Percentiles rank a stretch among this genome's conserved stretches.
These are phyloP conservation scores for Colletotrichum coccodes DNA, from an alignment of 2,329 filamentous ascomycete genomes.

Conservation along the genomic window DNA sequence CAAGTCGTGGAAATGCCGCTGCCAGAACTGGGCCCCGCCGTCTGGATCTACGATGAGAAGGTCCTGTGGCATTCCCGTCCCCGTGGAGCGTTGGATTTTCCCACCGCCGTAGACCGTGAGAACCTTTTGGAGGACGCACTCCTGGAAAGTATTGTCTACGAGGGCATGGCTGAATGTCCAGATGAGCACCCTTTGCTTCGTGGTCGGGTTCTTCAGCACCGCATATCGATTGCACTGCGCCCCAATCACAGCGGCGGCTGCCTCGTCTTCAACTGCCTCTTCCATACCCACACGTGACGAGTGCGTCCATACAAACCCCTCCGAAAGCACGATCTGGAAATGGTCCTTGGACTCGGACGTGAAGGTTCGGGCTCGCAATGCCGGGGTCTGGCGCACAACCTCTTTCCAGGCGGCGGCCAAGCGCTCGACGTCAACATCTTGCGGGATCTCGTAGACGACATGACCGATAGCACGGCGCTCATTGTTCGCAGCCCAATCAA, in stretches of 20 bases:
- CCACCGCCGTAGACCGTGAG: neutral
- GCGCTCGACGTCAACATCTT: neutral
- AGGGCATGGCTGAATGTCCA: neutral
- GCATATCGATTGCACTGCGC: neutral
- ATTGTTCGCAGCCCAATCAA: neutral
- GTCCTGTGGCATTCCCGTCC: too few species aligned
- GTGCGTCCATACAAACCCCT: neutral
- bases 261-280: neutral
- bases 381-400: neutral
- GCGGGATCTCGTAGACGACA: neutral
- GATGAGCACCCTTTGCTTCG: neutral
- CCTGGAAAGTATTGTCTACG: neutral
- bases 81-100: too few species aligned
- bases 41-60: too few species aligned
- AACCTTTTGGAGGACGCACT: neutral
- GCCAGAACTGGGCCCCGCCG: neutral
- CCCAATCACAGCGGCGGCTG: too few species aligned
- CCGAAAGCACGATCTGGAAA: neutral
- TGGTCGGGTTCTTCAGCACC: neutral
- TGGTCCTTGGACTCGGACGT: neutral
- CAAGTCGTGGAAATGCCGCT: neutral
- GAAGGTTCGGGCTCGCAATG: neutral
- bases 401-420: neutral
- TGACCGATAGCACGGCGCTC: neutral
- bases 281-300: neutral